phyloP scores from a whole-genome alignment of 805 yeast genomes.

The Barnettozyma botsteinii region DNA sequence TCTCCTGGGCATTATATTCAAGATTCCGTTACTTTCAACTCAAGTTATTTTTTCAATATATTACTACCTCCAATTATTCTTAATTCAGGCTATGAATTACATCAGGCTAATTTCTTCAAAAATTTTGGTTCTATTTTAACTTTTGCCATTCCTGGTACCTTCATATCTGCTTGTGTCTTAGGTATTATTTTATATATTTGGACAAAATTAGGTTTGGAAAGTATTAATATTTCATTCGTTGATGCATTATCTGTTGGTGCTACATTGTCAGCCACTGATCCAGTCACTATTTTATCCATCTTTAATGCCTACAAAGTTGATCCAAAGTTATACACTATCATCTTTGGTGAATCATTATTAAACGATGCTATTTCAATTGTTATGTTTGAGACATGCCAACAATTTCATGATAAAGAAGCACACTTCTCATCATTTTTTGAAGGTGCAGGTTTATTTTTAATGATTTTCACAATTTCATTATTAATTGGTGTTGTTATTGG shows the following conservation, averaged over 20 bases:
- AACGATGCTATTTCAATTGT: constrained; percentile 98
- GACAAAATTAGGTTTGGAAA: constrained; percentile 89
- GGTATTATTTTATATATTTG: constrained; percentile 86
- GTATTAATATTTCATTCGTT: constrained; percentile 84
- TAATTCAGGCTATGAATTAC: constrained; percentile 93
- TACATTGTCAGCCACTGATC: constrained; percentile 96
- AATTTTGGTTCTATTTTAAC: constrained; percentile 86
- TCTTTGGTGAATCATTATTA: constrained; percentile 90
- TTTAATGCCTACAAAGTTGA: constrained; percentile 97
- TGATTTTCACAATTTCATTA: constrained; percentile 89
- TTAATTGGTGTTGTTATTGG: constrained; percentile 88
- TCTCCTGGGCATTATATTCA: constrained; percentile 97
- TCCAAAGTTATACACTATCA: constrained; percentile 93
- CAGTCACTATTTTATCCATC: constrained; percentile 92
- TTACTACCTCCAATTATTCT: constrained; percentile 92
- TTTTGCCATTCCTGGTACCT: constrained; percentile 97
- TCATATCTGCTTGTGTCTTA: constrained; percentile 81
- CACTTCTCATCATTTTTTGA: constrained; percentile 74
- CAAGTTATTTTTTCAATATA: constrained; percentile 89
- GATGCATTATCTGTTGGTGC: constrained; percentile 98
- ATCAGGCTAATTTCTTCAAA: constrained; percentile 90
- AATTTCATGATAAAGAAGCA: constrained; percentile 83
- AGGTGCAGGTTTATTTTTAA: constrained; percentile 88
- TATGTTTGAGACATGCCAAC: constrained; percentile 97
- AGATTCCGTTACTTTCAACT: constrained; percentile 92